Percentiles rank a stretch among this genome's conserved stretches.
phyloP scores from a whole-genome alignment of 495 filamentous ascomycete genomes.

The Xylaria bambusicola region DNA sequence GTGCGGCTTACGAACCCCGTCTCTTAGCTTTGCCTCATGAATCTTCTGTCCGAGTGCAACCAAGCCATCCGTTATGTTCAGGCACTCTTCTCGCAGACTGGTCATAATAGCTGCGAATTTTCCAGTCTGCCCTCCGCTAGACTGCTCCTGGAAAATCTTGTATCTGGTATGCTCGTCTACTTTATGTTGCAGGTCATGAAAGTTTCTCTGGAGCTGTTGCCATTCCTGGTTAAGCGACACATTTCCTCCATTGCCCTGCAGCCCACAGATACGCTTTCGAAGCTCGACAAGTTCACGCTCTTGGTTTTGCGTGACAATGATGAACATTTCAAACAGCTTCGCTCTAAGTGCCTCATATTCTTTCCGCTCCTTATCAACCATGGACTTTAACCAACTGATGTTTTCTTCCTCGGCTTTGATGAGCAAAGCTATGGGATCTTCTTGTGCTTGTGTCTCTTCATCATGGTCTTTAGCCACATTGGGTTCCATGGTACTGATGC shows the following conservation, averaged over 20 bases:
- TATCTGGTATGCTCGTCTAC: neutral
- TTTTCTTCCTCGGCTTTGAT: neutral
- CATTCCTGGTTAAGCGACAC: neutral
- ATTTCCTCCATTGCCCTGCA: conserved; percentile 2
- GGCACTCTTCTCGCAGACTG: neutral
- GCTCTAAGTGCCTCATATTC: neutral
- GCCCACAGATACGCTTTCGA: neutral
- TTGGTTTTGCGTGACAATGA: conserved; percentile 2
- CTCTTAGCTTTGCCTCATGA: neutral
- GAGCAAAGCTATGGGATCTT: neutral
- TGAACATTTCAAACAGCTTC: neutral
- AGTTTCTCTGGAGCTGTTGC: neutral
- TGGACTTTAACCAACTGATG: neutral
- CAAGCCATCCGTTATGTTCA: neutral
- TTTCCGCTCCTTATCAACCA: neutral
- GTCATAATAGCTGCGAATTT: conserved; percentile 4
- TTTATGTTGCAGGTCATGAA: neutral
- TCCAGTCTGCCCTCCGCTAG: neutral
- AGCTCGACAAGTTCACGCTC: conserved; percentile 6
- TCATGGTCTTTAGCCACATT: neutral
- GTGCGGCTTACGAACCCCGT: neutral
- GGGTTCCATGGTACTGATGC: neutral
- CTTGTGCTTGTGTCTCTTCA: neutral
- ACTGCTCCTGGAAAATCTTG: neutral
- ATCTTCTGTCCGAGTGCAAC: neutral